These are phyloP conservation scores for Westerdykella sp. DNA, from an alignment of 2,329 filamentous ascomycete species.

Conservation along the genomic window DNA sequence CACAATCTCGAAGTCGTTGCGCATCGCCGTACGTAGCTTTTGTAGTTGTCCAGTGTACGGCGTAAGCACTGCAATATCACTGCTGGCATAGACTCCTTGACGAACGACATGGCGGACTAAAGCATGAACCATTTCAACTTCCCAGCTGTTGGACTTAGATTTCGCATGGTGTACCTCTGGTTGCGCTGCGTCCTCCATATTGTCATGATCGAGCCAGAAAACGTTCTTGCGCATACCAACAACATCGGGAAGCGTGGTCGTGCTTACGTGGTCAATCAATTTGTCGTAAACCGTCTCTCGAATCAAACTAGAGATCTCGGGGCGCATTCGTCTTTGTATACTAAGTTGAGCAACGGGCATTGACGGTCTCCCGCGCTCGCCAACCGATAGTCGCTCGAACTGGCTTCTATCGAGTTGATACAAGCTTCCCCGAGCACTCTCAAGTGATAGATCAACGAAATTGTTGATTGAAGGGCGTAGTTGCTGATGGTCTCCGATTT, in stretches of 20 bases:
- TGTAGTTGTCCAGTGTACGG: constrained; percentile 54
- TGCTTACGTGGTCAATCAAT: constrained; percentile 45
- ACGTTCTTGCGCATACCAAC: constrained; percentile 46
- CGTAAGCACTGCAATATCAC: constrained; percentile 63
- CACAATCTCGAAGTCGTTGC: constrained; percentile 50
- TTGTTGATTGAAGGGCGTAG: constrained; percentile 52
- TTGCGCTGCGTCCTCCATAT: constrained; percentile 38
- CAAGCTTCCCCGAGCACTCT: constrained; percentile 41
- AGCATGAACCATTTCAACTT: constrained; percentile 56
- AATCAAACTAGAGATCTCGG: constrained; percentile 53
- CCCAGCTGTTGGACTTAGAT: constrained; percentile 51
- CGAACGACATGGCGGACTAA: constrained; percentile 57
- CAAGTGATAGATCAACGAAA: constrained; percentile 44
- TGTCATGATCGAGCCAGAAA: constrained; percentile 55
- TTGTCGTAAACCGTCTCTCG: constrained; percentile 51
- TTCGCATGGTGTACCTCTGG: constrained; percentile 24
- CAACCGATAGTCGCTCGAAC: constrained; percentile 49
- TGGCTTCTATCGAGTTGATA: constrained; percentile 54
- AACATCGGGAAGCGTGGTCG: constrained; percentile 41
- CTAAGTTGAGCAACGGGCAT: constrained; percentile 35
- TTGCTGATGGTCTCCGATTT: constrained; percentile 58
- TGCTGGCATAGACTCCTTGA: constrained; percentile 53
- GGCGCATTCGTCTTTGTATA: constrained; percentile 60
- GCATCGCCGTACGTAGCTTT: constrained; percentile 43
- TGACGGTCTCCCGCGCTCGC: no score